Evolutionary conservation across 2,329 filamentous ascomycete genomes (phyloP).

Genomic region (Chaetomiaceae sp.): DNA sequence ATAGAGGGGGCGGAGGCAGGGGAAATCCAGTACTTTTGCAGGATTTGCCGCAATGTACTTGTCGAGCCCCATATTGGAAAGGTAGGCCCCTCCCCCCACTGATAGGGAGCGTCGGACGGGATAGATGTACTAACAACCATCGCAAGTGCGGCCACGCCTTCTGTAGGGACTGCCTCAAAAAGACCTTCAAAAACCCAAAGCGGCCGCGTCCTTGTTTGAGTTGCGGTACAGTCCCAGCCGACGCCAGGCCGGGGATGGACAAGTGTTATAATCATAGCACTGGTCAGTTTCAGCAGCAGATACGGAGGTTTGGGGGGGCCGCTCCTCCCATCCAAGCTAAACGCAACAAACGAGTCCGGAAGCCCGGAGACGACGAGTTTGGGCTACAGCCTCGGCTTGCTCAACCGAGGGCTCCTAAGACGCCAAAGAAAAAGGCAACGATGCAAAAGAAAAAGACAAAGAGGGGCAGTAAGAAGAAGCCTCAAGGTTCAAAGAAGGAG

Average conservation of each 20-base stretch:
- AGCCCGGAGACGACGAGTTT: slow-evolving; percentile 15
- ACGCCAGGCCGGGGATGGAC: background rate
- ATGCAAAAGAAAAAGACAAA: background rate
- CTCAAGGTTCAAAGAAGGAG: too few relatives aligned
- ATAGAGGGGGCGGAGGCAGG: too few relatives aligned
- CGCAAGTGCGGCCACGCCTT: slow-evolving; percentile 13
- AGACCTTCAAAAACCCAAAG: background rate
- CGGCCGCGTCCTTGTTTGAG: background rate
- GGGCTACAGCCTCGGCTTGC: slow-evolving; percentile 8
- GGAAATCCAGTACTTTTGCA: slow-evolving; percentile 13
- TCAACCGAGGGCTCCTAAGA: background rate
- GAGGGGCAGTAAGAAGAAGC: background rate
- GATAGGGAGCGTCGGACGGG: too few relatives aligned
- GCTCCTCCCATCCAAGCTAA: background rate
- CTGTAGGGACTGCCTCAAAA: slow-evolving; percentile 2
- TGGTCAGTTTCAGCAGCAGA: background rate
- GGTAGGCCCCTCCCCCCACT: background rate
- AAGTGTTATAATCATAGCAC: background rate
- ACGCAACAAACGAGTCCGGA: background rate
- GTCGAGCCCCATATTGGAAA: background rate
- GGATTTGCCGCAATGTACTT: slow-evolving; percentile 1
- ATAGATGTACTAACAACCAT: background rate
- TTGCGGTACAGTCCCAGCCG: background rate
- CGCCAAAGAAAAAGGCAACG: background rate
- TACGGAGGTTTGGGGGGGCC: background rate